Base-by-base conservation (phyloP, 768 basidiomycete genomes). In the Mycena venus region DNA sequence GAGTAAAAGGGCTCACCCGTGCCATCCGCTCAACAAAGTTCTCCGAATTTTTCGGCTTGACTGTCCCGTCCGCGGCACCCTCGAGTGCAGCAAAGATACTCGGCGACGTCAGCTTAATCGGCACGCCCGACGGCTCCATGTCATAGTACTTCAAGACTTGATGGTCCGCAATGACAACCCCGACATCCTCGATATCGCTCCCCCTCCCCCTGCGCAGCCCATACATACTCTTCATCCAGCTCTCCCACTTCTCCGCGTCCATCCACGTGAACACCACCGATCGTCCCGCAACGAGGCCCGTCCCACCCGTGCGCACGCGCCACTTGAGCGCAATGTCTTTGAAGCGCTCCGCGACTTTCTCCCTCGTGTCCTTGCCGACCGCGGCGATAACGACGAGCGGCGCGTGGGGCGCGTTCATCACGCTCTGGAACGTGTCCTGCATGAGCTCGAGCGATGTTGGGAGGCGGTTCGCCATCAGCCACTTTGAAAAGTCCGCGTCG, bases 161-260 rank as follows among this genome's bases (percentile, higher is more conserved):
- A 74, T 98, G 96, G 82, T 97, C 94, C 2, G 94, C 89, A 69
- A 98, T 89, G n/a, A 98, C 88, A 27, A 96, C 86, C 14, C 79
- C 81, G 2, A 88, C 83, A 72, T 86, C 86, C 42, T 86, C 86
- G 69, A 86, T 64, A 17, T 83, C 81, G 38, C 73, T 74, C 15
- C 74, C 71, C 9, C 15, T 63, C 10, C 75, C 74, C 64, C 78
- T 85, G 77, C 63, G 55, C 19, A 96, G 85, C 32, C 93, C 93
- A 84, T 99, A 99, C 92, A 96, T 96, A 77, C 91, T 92, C 87
- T 95, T 96, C 84, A 98, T 85, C 97, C 97, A 99, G 62, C 90
- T 92, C 29, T 83, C 88, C 97, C 98, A 99, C 82, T 88, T 90
- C 29, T 91, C 91, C 2, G 86, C 90, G 79, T 99, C 96, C 91